phyloP scores from a whole-genome alignment of 441 rosid species.

The Erodium moschatum region DNA sequence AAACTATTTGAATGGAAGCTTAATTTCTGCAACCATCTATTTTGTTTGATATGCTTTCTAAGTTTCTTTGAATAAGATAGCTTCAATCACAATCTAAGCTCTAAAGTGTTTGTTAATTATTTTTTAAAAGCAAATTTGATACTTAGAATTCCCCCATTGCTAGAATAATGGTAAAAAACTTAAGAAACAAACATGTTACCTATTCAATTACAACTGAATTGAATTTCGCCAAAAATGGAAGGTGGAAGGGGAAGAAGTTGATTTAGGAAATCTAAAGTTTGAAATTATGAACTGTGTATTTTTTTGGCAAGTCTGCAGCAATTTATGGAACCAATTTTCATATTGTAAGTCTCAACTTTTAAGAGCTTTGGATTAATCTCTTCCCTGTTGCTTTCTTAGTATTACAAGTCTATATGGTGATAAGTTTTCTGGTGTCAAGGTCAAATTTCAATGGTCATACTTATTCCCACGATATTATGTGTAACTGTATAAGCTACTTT shows the following conservation, averaged over 20 bases:
- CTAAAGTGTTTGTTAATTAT: not conserved
- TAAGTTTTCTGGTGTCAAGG: not conserved
- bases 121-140: too few species aligned
- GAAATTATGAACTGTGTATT: not conserved
- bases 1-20: not conserved
- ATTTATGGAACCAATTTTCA: not conserved
- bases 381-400: too few species aligned
- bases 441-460: not conserved
- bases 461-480: too few species aligned
- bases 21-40: not conserved
- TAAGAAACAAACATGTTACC: not conserved
- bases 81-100: not conserved
- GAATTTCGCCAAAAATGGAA: not conserved
- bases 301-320: not conserved
- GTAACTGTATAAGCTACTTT: too few species aligned
- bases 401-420: not conserved
- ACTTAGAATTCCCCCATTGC: not conserved
- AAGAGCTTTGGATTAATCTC: not conserved
- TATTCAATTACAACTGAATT: not conserved
- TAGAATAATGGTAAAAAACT: not conserved
- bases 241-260: not conserved
- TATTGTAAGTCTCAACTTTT: not conserved
- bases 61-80: not conserved
- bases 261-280: not conserved
- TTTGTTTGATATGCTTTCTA: not conserved